Base-by-base conservation (phyloP, 306 rosid genomes). In the Gastrolobium bilobum region DNA sequence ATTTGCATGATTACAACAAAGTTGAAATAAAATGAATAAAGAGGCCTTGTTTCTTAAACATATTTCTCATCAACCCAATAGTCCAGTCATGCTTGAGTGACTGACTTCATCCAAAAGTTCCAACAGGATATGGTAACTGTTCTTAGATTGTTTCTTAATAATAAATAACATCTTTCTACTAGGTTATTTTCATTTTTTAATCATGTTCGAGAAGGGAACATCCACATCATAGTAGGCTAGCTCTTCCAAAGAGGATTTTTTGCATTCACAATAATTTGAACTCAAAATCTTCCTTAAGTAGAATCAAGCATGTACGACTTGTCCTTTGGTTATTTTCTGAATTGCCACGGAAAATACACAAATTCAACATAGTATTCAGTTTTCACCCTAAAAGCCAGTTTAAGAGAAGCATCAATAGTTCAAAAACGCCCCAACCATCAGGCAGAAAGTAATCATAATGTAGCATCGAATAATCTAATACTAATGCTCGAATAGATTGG, bases 31-130 rank as follows among this genome's bases (percentile, higher is more conserved):
- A 11, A 44, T 67, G 5, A 44, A 26, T 46, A 35, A 64, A 20
- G 61, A 34, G 42, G 10, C 44, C 34, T 29, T 10, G 44, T 44
- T 30, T 4, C 67, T 43, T 54, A 52, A 77, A n/a, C 26, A 40
- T 31, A 57, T 43, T 74, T 44, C 58, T 50, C n/a, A 58, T 57
- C 7, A 15, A 34, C 62, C 31, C 38, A 78, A 68, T 26, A 5
- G 50, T 52, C 8, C 50, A 62, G 39, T 43, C n/a, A 59, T 44
- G 6, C 51, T 61, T 34, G 60, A 60, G 26, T 20, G 26, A 20
- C 26, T 20, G 26, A 20, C 1, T 34, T 34, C 46, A 8, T 46
- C 54, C 37, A 60, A 60, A 61, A 31, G 7, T n/a, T 34, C 15
- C 48, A 14, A 54, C 15, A 7, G 37, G 30, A 13, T 31, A 35